Base-by-base conservation (phyloP, 192 early-diverging fungal genomes). In the Rhizophagus clarus region DNA sequence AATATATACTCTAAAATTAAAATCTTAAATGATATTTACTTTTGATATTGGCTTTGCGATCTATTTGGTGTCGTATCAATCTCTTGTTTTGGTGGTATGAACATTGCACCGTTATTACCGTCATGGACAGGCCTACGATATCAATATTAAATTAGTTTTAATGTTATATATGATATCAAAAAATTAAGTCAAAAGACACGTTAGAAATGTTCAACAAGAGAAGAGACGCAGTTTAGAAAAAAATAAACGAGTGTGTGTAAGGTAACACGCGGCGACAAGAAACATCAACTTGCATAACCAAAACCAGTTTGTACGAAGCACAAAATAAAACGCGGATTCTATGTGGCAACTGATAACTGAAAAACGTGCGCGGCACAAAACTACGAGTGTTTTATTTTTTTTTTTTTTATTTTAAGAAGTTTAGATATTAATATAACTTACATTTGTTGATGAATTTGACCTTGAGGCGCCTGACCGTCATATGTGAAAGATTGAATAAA, bases 371-470 rank as follows among this genome's bases (percentile, higher is more conserved):
- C 26, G 45, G 45, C 28, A 74, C 20, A 28, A 56, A 29, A 20
- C 20, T 15, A 74, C 69, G 12, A 67, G 31, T 67, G 31, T 67
- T 67, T 71, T n/a, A 29, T 40, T 40, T 40, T 37, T 37, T 70
- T 37, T 40, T 70, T 34, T 71, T 71, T 29, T 40, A 40, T 37
- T 71, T 37, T 37, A 51, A 49, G 26, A 37, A 20, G 71, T 49
- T 73, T 5, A 56, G 15, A 56, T 56, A 56, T 56, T 56, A 56
- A 22, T 20, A 28, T 26, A 37, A 66, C 76, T 77, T 77, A 77
- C 76, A 77, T 77, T 77, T 77, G 76, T 77, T 73, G 71, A 24
- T 73, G 71, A 15, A 77, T 77, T 77, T 77, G 76, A 64, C 37
- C 20, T n/a, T 73, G 71, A 28, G 32, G 2, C 0, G 76, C 22